Percentiles rank a stretch among this genome's conserved stretches.
Evolutionary conservation across 305 asterid genomes (phyloP).

Genomic region (Petunia hybrid): DNA sequence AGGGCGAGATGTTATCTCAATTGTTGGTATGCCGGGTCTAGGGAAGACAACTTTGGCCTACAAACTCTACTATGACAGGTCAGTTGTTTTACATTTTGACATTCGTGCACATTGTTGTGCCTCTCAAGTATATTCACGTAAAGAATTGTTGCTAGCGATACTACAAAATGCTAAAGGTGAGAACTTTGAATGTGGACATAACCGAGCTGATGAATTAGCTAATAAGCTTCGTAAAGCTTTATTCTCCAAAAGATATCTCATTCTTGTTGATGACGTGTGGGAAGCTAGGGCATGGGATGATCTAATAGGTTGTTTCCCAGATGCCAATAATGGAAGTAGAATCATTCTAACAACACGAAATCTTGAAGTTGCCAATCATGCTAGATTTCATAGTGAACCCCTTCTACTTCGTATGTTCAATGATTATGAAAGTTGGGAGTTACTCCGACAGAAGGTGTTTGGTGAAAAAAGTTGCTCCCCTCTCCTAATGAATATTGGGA

Average conservation of each 20-base stretch:
- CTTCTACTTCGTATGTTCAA: background rate
- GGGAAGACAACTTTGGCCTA: conserved; percentile 72
- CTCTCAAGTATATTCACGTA: conserved; percentile 54
- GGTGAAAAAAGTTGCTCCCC: too few species aligned
- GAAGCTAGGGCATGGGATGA: conserved; percentile 25
- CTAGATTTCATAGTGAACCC: conserved; percentile 26
- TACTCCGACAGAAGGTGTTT: conserved; percentile 17
- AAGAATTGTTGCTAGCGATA: conserved; percentile 58
- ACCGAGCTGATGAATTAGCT: conserved; percentile 27
- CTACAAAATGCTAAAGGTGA: conserved; percentile 46
- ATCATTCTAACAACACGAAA: too few species aligned
- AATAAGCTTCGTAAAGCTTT: background rate
- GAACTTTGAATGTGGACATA: background rate
- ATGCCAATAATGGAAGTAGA: background rate
- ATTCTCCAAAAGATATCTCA: background rate
- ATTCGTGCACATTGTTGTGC: conserved; percentile 60
- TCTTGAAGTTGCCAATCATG: too few species aligned
- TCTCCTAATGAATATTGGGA: too few species aligned
- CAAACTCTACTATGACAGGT: conserved; percentile 53
- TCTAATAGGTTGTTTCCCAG: conserved; percentile 19
- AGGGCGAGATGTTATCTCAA: conserved; percentile 29
- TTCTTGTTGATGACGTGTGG: conserved; percentile 37
- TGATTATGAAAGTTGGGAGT: background rate
- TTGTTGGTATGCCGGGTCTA: conserved; percentile 43
- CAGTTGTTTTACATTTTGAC: conserved; percentile 52